Evolutionary conservation across 2,329 filamentous ascomycete species (phyloP).

Genomic region (Diaporthe nobilis): DNA sequence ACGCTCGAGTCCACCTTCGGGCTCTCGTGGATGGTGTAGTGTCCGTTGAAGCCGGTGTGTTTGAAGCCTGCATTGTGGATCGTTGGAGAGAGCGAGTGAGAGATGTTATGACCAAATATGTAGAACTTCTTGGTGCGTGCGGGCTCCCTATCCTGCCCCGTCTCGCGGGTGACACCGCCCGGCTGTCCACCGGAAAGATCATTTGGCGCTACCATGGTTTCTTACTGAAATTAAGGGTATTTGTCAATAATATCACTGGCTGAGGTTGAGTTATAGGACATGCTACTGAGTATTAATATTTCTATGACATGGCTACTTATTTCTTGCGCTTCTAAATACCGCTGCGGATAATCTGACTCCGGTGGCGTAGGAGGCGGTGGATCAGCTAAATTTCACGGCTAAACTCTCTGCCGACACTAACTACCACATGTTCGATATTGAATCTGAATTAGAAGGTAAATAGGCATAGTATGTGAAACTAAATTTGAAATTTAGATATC

Average conservation of each 20-base stretch:
- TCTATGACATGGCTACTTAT: background rate
- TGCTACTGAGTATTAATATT: background rate
- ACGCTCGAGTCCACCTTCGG: conserved; percentile 5
- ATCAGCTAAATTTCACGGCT: background rate
- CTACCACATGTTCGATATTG: too few species aligned
- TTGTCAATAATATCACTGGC: background rate
- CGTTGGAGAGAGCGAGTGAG: conserved; percentile 17
- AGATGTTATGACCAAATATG: conserved; percentile 2
- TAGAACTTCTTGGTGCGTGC: conserved; percentile 1
- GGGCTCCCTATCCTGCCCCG: background rate
- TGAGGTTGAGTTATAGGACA: background rate
- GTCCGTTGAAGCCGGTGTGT: background rate
- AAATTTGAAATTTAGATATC: too few species aligned
- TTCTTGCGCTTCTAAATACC: background rate
- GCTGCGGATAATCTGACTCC: background rate
- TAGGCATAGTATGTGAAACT: too few species aligned
- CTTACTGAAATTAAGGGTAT: background rate
- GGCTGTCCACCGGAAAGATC: background rate
- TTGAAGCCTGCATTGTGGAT: conserved; percentile 8
- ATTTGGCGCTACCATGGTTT: background rate
- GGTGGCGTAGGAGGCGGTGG: background rate
- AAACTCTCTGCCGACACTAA: too few species aligned
- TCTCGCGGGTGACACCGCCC: background rate
- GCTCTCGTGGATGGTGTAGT: conserved; percentile 5
- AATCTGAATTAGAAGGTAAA: too few species aligned